Evolutionary conservation across 2,329 filamentous ascomycete genomes (phyloP).

Genomic region (Fusarium illudens): DNA sequence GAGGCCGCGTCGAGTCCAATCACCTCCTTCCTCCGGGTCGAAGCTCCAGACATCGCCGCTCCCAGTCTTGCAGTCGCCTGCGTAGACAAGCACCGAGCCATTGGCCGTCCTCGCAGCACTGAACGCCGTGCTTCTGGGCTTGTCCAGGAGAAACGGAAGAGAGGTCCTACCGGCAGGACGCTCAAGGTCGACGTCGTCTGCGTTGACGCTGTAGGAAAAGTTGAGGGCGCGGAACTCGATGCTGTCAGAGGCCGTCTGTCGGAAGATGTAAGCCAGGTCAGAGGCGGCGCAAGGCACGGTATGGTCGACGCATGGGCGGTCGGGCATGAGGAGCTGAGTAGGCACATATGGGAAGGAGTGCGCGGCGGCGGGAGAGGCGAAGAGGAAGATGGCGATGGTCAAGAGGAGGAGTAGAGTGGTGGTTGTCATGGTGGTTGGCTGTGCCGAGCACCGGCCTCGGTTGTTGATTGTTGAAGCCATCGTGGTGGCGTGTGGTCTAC

Average conservation of each 20-base stretch:
- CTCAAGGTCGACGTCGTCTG: slow-evolving; percentile 54
- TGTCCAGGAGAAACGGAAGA: slow-evolving; percentile 69
- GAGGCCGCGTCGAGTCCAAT: slow-evolving; percentile 39
- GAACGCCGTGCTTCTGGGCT: slow-evolving; percentile 64
- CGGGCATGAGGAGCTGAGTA: slow-evolving; percentile 72
- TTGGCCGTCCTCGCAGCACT: slow-evolving; percentile 71
- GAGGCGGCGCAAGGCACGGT: slow-evolving; percentile 46
- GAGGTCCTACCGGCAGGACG: slow-evolving; percentile 59
- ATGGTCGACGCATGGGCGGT: slow-evolving; percentile 52
- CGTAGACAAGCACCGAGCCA: slow-evolving; percentile 77
- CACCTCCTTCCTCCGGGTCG: slow-evolving; percentile 42
- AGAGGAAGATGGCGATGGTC: slow-evolving; percentile 9
- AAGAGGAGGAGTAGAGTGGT: slow-evolving; percentile 18
- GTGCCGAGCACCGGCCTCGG: slow-evolving; percentile 10
- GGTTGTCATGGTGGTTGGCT: slow-evolving; percentile 12
- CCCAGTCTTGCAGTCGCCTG: slow-evolving; percentile 73
- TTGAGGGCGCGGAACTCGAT: slow-evolving; percentile 71
- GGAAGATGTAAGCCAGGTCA: slow-evolving; percentile 75
- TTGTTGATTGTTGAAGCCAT: slow-evolving; percentile 11
- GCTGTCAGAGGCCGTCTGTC: slow-evolving; percentile 56
- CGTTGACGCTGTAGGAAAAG: slow-evolving; percentile 64
- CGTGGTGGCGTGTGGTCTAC: slow-evolving; percentile 1
- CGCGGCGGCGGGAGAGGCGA: slow-evolving; percentile 44
- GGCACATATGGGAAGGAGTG: slow-evolving; percentile 77
- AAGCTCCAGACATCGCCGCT: slow-evolving; percentile 73